Conservation (phyloP, 176 grass and related monocot species). For the Pontederia crassipes region DNA sequence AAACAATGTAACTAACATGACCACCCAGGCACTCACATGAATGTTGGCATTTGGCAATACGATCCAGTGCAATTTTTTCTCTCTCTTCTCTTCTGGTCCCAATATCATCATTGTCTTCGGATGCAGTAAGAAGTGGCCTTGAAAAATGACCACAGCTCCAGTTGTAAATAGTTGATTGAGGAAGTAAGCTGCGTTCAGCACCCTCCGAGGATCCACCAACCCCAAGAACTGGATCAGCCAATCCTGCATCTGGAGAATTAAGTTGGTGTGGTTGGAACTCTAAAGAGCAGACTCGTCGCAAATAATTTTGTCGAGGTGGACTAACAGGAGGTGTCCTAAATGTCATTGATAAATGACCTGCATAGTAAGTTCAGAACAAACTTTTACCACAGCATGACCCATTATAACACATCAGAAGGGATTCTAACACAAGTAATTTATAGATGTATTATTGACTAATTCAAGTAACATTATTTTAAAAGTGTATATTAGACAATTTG, state of each 20-base stretch:
- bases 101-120: slow-evolving; percentile 80
- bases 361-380: neutral
- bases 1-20: slow-evolving; percentile 8
- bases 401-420: neutral
- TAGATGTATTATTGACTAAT: too few species aligned
- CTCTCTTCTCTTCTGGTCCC: slow-evolving; percentile 72
- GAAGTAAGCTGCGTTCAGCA: slow-evolving; percentile 37
- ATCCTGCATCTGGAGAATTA: slow-evolving; percentile 62
- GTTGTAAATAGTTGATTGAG: slow-evolving; percentile 79
- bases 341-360: slow-evolving; percentile 22
- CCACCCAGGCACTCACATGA: slow-evolving; percentile 57
- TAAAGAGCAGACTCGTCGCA: slow-evolving; percentile 85
- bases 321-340: slow-evolving; percentile 19
- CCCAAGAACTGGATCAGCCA: slow-evolving; percentile 66
- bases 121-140: slow-evolving; percentile 56
- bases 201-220: slow-evolving; percentile 31
- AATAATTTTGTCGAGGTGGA: slow-evolving; percentile 30
- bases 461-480: neutral
- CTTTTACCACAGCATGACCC: neutral
- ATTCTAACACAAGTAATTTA: too few species aligned
- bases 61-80: slow-evolving; percentile 64
- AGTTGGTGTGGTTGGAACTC: slow-evolving; percentile 69
- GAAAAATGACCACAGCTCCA: slow-evolving; percentile 98
- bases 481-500: neutral
- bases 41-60: slow-evolving; percentile 70